These are phyloP conservation scores for Zygosaccharomyces bailii DNA, from an alignment of 805 yeast genomes.

Conservation along the genomic window DNA sequence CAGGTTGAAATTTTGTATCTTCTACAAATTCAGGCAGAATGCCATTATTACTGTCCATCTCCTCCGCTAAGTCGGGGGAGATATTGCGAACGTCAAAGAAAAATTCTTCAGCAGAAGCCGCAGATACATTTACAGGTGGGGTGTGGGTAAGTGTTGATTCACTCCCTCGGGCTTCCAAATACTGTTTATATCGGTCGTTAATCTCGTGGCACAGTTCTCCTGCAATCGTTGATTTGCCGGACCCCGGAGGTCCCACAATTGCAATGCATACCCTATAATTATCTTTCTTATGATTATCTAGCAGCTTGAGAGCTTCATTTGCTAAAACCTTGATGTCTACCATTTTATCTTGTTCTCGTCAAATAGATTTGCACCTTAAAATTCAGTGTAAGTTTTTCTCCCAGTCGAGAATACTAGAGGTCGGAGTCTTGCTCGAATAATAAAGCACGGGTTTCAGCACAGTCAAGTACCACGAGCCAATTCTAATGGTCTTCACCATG, in stretches of 20 bases:
- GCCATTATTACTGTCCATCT: conserved; percentile 15
- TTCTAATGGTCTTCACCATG: conserved; percentile 8
- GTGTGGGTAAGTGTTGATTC: not conserved
- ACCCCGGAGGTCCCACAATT: conserved; percentile 77
- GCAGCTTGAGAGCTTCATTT: conserved; percentile 32
- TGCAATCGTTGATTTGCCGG: conserved; percentile 77
- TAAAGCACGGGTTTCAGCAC: not conserved
- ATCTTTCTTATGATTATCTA: conserved; percentile 22
- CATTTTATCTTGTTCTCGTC: not conserved
- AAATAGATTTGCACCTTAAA: conserved; percentile 1
- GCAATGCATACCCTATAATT: conserved; percentile 52
- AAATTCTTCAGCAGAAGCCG: conserved; percentile 4
- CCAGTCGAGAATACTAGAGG: not conserved
- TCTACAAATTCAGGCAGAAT: conserved; percentile 24
- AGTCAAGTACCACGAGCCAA: not conserved
- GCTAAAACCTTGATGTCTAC: conserved; percentile 32
- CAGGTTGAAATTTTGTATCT: conserved; percentile 22
- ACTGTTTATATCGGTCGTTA: conserved; percentile 30
- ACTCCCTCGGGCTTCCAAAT: conserved; percentile 9
- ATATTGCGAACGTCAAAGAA: conserved; percentile 10
- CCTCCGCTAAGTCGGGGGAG: conserved; percentile 12
- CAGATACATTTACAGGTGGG: no score
- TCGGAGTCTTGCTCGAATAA: not conserved
- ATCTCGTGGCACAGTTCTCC: conserved; percentile 41
- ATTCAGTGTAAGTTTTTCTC: not conserved